A percentile compares a stretch with the other conserved stretches of the same genome.
Evolutionary conservation across 495 filamentous ascomycete genomes (phyloP).

Genomic region (Chaetomium tenue): DNA sequence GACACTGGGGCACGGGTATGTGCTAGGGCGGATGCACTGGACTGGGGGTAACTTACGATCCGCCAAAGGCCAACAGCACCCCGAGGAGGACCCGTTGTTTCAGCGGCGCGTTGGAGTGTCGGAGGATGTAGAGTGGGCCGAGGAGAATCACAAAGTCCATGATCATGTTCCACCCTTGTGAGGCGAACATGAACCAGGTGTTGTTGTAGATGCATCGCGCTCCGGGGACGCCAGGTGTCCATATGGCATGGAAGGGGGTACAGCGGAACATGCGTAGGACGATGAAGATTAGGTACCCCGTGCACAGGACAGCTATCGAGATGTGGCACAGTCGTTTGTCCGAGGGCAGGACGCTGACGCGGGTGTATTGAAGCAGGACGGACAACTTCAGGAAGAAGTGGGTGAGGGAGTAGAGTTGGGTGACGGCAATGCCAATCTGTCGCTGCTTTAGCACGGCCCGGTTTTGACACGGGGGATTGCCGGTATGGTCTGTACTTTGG

Average conservation of each 20-base stretch:
- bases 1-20: no score
- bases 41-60: neutral
- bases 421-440: neutral
- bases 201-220: conserved; percentile 2
- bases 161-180: neutral
- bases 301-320: neutral
- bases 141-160: neutral
- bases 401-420: neutral
- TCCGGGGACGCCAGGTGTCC: neutral
- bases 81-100: neutral
- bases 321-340: neutral
- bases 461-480: no score
- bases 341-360: neutral
- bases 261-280: neutral
- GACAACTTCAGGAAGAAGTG: neutral
- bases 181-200: conserved; percentile 5
- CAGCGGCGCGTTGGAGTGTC: neutral
- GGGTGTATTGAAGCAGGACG: neutral
- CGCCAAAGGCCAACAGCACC: neutral
- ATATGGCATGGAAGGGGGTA: neutral
- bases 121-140: neutral
- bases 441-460: no score
- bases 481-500: neutral
- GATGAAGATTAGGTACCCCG: neutral
- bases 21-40: neutral